phyloP scores from a whole-genome alignment of 805 yeast genomes.

The Wickerhamiella musiphila region DNA sequence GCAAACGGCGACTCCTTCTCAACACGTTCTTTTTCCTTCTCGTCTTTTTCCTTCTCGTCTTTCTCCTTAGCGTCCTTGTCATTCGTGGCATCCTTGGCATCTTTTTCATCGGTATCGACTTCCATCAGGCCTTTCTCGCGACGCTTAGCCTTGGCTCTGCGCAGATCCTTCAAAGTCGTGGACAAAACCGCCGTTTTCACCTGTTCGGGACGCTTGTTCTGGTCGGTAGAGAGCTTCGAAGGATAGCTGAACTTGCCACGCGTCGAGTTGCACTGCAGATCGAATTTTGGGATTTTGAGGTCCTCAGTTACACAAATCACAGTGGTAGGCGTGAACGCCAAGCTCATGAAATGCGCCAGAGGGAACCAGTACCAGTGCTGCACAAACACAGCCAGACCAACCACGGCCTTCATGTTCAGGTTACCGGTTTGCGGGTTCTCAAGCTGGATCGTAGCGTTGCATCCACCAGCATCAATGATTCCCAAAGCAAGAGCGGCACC shows the following conservation, averaged over 20 bases:
- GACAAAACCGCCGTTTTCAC: conserved; percentile 85
- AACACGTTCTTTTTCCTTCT: conserved; percentile 17
- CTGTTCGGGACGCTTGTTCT: conserved; percentile 72
- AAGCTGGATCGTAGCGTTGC: conserved; percentile 84
- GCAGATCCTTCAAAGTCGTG: conserved; percentile 86
- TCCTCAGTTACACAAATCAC: conserved; percentile 75
- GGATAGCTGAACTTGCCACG: conserved; percentile 76
- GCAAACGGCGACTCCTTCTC: conserved; percentile 13
- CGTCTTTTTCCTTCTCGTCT: conserved; percentile 14
- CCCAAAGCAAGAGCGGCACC: conserved; percentile 97
- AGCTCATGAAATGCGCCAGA: conserved; percentile 74
- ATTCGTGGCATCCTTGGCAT: conserved; percentile 15
- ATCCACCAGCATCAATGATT: conserved; percentile 95
- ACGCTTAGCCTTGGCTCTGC: conserved; percentile 45
- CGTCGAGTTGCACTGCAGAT: conserved; percentile 64
- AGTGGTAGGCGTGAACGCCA: conserved; percentile 85
- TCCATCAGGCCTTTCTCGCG: conserved; percentile 15
- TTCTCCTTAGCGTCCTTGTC: conserved; percentile 16
- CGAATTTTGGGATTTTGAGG: conserved; percentile 70
- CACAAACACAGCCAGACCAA: conserved; percentile 73
- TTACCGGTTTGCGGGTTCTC: conserved; percentile 84
- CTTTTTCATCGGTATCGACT: conserved; percentile 8
- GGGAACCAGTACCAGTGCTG: conserved; percentile 99
- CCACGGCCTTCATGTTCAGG: conserved; percentile 76
- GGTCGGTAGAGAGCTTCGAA: conserved; percentile 63